These are phyloP conservation scores for Erythrobasidium hasegawianum DNA, from an alignment of 1,284 basidiomycete species.

Conservation along the genomic window DNA sequence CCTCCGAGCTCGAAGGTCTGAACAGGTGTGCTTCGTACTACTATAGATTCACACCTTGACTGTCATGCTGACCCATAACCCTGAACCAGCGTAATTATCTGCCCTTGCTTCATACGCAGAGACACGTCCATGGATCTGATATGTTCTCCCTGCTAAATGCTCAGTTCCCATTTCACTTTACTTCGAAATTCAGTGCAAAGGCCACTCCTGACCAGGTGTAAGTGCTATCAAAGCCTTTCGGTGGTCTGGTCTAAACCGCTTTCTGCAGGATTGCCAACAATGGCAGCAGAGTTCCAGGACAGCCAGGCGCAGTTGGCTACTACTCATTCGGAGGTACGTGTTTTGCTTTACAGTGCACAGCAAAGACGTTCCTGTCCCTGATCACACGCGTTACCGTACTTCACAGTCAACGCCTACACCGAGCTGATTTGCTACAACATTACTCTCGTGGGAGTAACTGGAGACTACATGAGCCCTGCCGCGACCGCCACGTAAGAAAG, in stretches of 20 bases:
- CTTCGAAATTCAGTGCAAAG: constrained; percentile 46
- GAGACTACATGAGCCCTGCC: constrained; percentile 49
- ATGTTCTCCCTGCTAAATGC: no score
- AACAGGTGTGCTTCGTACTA: no score
- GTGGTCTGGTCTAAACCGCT: no score
- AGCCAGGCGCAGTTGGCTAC: constrained; percentile 46
- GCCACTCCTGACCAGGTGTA: constrained; percentile 43
- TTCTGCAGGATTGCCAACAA: constrained; percentile 44
- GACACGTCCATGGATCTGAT: no score
- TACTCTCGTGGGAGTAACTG: constrained; percentile 44
- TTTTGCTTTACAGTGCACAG: no score
- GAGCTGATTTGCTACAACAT: constrained; percentile 49
- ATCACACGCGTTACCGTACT: no score
- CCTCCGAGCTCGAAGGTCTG: no score
- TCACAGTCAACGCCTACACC: constrained; percentile 45
- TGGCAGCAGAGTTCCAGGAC: constrained; percentile 45
- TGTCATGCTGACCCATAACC: no score
- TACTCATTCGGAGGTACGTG: constrained; percentile 46
- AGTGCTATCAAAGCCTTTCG: not conserved
- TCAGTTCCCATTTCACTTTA: constrained; percentile 49
- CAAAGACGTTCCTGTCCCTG: no score
- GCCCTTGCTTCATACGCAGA: no score
- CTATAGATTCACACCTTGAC: no score
- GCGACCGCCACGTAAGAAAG: constrained; percentile 45
- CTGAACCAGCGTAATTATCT: no score